phyloP scores from a whole-genome alignment of 345 rosid species.

The Eucalyptus pauciflora region DNA sequence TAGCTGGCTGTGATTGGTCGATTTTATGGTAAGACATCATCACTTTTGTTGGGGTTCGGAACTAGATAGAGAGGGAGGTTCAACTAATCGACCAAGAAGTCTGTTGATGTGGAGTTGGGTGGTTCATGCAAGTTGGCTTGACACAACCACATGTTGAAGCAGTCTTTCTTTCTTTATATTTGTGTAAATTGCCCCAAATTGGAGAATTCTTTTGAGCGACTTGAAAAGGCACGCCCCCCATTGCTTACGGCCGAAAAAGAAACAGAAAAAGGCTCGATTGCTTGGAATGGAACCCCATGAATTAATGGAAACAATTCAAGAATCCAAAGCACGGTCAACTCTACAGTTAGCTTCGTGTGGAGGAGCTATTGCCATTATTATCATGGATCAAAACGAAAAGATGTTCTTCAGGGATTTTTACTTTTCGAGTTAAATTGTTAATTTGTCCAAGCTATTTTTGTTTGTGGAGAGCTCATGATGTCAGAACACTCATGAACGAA shows the following conservation, averaged over 20 bases:
- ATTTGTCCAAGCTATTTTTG: not conserved
- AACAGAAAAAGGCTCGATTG: not conserved
- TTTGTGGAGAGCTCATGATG: not conserved
- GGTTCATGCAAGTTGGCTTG: not conserved
- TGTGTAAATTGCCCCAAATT: not conserved
- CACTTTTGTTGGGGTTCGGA: not conserved
- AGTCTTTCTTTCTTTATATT: not conserved
- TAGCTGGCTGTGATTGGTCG: not conserved
- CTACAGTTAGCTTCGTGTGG: not conserved
- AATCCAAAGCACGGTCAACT: not conserved
- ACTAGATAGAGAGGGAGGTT: not conserved
- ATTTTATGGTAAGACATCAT: not conserved
- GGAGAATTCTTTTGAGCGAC: not conserved
- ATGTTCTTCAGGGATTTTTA: not conserved
- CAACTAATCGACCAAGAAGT: not conserved
- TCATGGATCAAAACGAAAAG: not conserved
- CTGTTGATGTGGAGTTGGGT: not conserved
- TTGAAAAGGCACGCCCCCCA: not conserved
- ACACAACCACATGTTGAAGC: not conserved
- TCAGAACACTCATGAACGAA: not conserved
- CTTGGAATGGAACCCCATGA: not conserved
- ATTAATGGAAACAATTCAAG: not conserved
- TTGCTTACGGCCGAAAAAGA: not conserved
- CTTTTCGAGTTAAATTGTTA: not conserved
- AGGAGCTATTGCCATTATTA: not conserved